phyloP scores from a whole-genome alignment of 1,284 basidiomycete genomes.

The Apiotrichum akiyoshidainum region DNA sequence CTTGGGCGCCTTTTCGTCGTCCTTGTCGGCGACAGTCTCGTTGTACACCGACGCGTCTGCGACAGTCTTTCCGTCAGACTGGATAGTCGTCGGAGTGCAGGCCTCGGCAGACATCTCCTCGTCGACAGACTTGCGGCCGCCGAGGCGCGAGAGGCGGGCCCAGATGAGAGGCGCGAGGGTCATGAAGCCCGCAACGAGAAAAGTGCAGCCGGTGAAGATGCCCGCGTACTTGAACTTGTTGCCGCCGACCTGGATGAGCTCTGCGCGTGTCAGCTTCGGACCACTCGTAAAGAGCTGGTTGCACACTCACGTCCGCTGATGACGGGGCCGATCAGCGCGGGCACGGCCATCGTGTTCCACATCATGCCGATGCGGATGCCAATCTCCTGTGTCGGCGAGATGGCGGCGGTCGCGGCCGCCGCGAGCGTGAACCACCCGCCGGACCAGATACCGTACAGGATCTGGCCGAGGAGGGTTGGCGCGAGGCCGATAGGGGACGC shows the following conservation, averaged over 20 bases:
- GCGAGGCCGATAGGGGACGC: not conserved
- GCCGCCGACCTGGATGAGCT: slow-evolving; percentile 22
- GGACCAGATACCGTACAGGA: slow-evolving; percentile 37
- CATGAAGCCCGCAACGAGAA: slow-evolving; percentile 26
- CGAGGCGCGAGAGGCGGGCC: not conserved
- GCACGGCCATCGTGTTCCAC: slow-evolving; percentile 36
- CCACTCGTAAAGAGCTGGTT: too few species aligned
- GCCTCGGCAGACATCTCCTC: not conserved
- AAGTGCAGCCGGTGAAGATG: slow-evolving; percentile 32
- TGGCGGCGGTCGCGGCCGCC: slow-evolving; percentile 24
- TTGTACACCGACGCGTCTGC: not conserved
- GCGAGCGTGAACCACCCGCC: slow-evolving; percentile 46
- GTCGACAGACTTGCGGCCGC: not conserved
- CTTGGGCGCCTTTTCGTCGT: not conserved
- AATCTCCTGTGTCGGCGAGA: slow-evolving; percentile 20
- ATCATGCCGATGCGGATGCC: slow-evolving; percentile 48
- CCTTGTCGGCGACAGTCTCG: not conserved
- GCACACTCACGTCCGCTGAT: slow-evolving; percentile 33
- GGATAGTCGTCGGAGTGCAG: not conserved
- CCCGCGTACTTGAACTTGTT: slow-evolving; percentile 34
- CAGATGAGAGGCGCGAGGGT: slow-evolving; percentile 18
- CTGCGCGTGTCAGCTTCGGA: slow-evolving; percentile 8
- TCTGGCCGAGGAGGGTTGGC: slow-evolving; percentile 35
- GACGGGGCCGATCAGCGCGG: slow-evolving; percentile 23
- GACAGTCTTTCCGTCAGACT: slow-evolving; percentile 4